Evolutionary conservation across 495 filamentous ascomycete species (phyloP).

Genomic region (Talaromyces stipitatus): DNA sequence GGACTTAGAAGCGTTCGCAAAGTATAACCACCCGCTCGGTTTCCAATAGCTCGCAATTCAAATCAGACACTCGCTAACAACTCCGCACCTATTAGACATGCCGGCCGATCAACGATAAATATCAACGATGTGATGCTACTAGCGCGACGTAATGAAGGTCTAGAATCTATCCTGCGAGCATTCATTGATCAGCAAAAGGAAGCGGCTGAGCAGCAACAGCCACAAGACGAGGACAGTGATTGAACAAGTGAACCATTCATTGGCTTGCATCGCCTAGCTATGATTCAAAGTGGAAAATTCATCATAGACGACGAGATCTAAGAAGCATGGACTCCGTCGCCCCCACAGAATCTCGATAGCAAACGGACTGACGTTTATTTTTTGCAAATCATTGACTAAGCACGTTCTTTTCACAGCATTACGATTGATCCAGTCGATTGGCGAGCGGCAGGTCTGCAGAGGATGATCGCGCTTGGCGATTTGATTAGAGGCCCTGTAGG

Average conservation of each 20-base stretch:
- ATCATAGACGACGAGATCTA: not conserved
- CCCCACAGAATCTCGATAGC: not conserved
- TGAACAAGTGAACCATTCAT: not conserved
- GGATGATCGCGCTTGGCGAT: not conserved
- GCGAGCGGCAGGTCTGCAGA: not conserved
- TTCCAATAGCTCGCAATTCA: not conserved
- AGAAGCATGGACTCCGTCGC: not conserved
- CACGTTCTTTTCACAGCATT: not conserved
- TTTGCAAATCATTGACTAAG: no score
- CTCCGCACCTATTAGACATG: constrained; percentile 47
- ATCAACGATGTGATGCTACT: constrained; percentile 84
- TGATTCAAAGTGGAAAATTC: not conserved
- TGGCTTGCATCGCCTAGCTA: not conserved
- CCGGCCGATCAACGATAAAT: constrained; percentile 72
- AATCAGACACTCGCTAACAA: constrained; percentile 1
- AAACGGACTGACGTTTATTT: not conserved
- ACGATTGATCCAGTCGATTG: not conserved
- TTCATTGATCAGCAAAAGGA: constrained; percentile 50
- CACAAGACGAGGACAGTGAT: constrained; percentile 3
- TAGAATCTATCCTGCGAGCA: constrained; percentile 63
- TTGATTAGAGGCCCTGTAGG: not conserved
- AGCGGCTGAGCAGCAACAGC: constrained; percentile 13
- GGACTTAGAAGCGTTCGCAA: constrained; percentile 77
- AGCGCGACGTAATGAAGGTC: constrained; percentile 74
- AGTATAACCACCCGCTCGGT: constrained; percentile 27